Conservation (phyloP, 2,329 filamentous ascomycete genomes). For the Nannizziopsis barbatae region DNA sequence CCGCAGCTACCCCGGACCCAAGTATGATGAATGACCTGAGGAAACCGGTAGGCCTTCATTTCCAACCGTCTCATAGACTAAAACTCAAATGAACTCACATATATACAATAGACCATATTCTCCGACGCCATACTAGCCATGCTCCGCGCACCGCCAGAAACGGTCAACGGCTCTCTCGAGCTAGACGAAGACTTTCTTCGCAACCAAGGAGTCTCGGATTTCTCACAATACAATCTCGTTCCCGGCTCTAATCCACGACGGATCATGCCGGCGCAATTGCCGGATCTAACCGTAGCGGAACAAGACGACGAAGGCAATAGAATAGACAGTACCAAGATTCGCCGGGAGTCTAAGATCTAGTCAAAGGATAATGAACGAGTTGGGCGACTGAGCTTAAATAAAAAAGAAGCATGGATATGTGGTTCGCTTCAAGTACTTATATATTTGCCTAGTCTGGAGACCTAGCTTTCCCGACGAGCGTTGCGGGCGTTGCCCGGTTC, state of each 20-base stretch:
- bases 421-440: no score
- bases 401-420: no score
- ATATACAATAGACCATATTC: constrained; percentile 50
- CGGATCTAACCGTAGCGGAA: constrained; percentile 60
- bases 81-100: neutral
- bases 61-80: neutral
- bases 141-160: constrained; percentile 46
- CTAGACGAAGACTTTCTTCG: constrained; percentile 75
- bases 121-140: constrained; percentile 69
- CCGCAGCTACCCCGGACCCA: constrained; percentile 9
- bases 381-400: neutral
- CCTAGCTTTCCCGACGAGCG: no score
- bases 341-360: constrained; percentile 3
- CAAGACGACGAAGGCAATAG: constrained; percentile 68
- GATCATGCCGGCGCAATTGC: constrained; percentile 65
- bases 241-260: constrained; percentile 52
- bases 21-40: constrained; percentile 43
- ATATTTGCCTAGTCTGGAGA: no score
- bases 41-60: constrained; percentile 39
- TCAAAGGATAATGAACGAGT: neutral
- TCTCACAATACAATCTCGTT: constrained; percentile 60
- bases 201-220: constrained; percentile 54
- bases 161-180: constrained; percentile 60
- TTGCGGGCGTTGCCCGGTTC: no score
- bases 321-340: constrained; percentile 50